A percentile compares a stretch with the other conserved stretches of the same genome.
Conservation (phyloP, 495 filamentous ascomycete species). For the Neurospora discreta region DNA sequence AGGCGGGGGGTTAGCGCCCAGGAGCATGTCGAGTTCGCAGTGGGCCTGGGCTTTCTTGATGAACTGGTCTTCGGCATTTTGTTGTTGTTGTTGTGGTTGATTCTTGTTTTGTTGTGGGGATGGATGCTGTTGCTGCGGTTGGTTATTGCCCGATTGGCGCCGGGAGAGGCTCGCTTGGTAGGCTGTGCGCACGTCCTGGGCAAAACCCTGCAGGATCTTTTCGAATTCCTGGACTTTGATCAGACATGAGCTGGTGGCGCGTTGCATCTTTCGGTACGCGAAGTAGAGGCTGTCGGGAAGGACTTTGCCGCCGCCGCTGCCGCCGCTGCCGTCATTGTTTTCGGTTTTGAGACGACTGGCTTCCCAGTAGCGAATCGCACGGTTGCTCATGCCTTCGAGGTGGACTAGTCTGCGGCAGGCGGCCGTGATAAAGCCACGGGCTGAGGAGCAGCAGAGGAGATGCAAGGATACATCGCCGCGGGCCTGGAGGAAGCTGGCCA, state of each 20-base stretch:
- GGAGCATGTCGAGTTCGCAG: constrained; percentile 39
- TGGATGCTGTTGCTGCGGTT: constrained; percentile 7
- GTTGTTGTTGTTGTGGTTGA: constrained; percentile 17
- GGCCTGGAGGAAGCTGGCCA: constrained; percentile 31
- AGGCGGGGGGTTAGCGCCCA: constrained; percentile 32
- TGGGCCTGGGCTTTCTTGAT: constrained; percentile 26
- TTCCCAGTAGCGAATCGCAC: constrained; percentile 30
- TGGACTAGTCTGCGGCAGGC: constrained; percentile 51
- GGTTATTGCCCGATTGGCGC: constrained; percentile 11
- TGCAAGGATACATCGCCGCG: constrained; percentile 49
- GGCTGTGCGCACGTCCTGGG: constrained; percentile 32
- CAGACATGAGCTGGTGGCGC: constrained; percentile 26
- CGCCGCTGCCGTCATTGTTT: constrained; percentile 12
- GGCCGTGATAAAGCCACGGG: constrained; percentile 57
- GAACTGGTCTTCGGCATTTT: constrained; percentile 18
- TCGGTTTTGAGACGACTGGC: constrained; percentile 8
- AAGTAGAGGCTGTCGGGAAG: constrained; percentile 25
- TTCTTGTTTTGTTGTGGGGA: not conserved
- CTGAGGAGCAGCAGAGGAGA: constrained; percentile 60
- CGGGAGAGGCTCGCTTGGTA: constrained; percentile 31
- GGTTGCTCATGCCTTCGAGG: constrained; percentile 29
- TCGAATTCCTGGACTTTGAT: constrained; percentile 40
- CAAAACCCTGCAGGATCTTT: constrained; percentile 31
- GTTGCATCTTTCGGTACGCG: constrained; percentile 39
- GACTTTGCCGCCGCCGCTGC: constrained; percentile 10